Evolutionary conservation across 2,329 filamentous ascomycete genomes (phyloP), one percentile per base, ranked within the genome.

Genomic region (Aureobasidium lini): DNA sequence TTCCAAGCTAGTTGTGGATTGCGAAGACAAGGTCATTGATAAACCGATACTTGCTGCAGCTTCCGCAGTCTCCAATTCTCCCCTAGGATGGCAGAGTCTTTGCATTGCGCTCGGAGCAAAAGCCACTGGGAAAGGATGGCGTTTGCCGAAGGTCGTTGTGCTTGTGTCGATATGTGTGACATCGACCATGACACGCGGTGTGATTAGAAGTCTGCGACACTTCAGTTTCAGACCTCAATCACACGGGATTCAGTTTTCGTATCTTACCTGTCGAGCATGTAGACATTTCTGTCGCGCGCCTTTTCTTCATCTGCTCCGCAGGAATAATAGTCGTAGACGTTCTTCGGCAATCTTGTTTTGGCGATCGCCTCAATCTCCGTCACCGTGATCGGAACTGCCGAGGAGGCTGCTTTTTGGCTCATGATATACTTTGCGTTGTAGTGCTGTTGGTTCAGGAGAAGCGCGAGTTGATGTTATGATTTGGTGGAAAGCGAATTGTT

Each of bases 121-220:
- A 6, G 63, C 69, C n/a, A 71, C 64, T 1, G 70, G 70, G 2
- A 72, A 62, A 3, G 73, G 66, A 47, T 78, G 65, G 49, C 61
- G 66, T 60, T 66, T 70, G 2, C 78, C 79, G 11, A 81, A 77
- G 11, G 83, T 70, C 0, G 72, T 71, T 0, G 75, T 75, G 4
- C 70, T 73, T 1, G 75, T 75, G 60, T 76, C 71, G 37, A 76
- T 66, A 6, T 62, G 61, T 1, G 68, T 69, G 11, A 76, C 72
- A 63, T 76, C 72, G 32, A 68, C 63, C 7, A 76, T 66, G 1
- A 76, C 72, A 16, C 74, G 68, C 9, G 66, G 63, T 52, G 70
- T 64, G 61, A 71, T 36, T 18, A 61, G 47, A 47, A 69, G 64
- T 62, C 62, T 62, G 8, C 29, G 8, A 15, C 15, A 4, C 9